These are phyloP conservation scores for Penicillium lividum DNA, from an alignment of 495 filamentous ascomycete species.

Conservation along the genomic window DNA sequence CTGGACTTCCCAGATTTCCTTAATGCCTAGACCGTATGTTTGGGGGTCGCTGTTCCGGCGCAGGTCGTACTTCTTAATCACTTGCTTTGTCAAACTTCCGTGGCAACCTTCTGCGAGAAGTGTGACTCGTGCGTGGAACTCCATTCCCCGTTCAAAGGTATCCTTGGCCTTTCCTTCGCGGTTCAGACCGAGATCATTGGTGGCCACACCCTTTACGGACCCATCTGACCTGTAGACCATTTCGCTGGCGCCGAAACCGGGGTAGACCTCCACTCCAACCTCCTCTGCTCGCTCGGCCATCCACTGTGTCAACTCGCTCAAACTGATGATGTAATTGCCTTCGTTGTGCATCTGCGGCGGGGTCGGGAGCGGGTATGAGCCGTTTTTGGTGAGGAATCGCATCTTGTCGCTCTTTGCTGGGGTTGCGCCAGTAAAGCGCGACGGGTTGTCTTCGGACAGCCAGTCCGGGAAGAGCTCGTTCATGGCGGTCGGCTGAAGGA, in stretches of 20 bases:
- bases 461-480: conserved; percentile 93
- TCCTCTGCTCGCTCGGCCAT: conserved; percentile 93
- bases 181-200: conserved; percentile 86
- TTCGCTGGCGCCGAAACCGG: conserved; percentile 93
- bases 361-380: conserved; percentile 74
- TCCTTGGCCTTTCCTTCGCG: conserved; percentile 84
- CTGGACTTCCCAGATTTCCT: conserved; percentile 96
- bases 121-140: conserved; percentile 92
- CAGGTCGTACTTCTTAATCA: conserved; percentile 92
- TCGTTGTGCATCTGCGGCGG: conserved; percentile 99
- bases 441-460: conserved; percentile 82
- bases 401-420: conserved; percentile 82
- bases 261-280: conserved; percentile 96
- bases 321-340: conserved; percentile 94
- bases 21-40: conserved; percentile 91
- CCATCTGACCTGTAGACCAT: conserved; percentile 85
- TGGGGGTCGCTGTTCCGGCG: conserved; percentile 86
- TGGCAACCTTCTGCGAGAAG: conserved; percentile 97
- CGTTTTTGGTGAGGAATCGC: conserved; percentile 89
- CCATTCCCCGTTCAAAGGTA: conserved; percentile 95
- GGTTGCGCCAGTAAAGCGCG: conserved; percentile 80
- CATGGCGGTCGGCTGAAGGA: conserved; percentile 86
- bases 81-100: conserved; percentile 92
- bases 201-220: conserved; percentile 90
- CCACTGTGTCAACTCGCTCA: conserved; percentile 95